A percentile compares a stretch with the other conserved stretches of the same genome.
Evolutionary conservation across 495 filamentous ascomycete genomes (phyloP).

Genomic region (Talaromyces stipitatus): DNA sequence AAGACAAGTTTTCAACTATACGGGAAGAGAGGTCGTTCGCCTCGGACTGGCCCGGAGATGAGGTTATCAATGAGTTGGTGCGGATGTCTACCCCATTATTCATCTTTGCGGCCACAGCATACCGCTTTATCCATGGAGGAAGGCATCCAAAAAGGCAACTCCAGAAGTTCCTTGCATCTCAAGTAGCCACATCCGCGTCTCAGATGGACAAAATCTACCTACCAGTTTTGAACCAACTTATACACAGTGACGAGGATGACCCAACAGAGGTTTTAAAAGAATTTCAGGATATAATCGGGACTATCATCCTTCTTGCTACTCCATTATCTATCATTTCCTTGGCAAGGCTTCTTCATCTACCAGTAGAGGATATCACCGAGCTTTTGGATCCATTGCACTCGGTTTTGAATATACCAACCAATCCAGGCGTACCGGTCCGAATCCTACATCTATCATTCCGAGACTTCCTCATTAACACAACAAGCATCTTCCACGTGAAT

Average conservation of each 20-base stretch:
- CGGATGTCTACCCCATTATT: slow-evolving; percentile 20
- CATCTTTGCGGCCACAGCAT: slow-evolving; percentile 23
- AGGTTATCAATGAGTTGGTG: slow-evolving; percentile 9
- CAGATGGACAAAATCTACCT: slow-evolving; percentile 21
- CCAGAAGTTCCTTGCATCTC: slow-evolving; percentile 3
- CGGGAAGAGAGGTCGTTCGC: slow-evolving; percentile 7
- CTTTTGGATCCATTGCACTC: slow-evolving; percentile 14
- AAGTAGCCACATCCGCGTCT: slow-evolving; percentile 7
- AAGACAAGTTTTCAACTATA: slow-evolving; percentile 10
- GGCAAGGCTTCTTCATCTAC: too few relatives aligned
- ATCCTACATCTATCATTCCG: slow-evolving; percentile 21
- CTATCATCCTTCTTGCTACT: slow-evolving; percentile 16
- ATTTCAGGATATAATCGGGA: slow-evolving; percentile 17
- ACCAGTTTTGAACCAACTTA: slow-evolving; percentile 18
- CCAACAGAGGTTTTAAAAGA: slow-evolving; percentile 3
- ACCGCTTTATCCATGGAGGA: slow-evolving; percentile 23
- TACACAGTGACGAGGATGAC: not conserved
- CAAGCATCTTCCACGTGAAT: not conserved
- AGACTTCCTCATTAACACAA: slow-evolving; percentile 15
- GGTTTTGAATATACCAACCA: slow-evolving; percentile 12
- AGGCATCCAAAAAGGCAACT: slow-evolving; percentile 11
- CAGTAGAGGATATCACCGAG: slow-evolving; percentile 5
- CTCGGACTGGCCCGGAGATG: slow-evolving; percentile 31
- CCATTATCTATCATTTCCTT: slow-evolving; percentile 14
- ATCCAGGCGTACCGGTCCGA: slow-evolving; percentile 8